Evolutionary conservation across 257 asterid species (phyloP).

Genomic region (Hygrophila difformis): DNA sequence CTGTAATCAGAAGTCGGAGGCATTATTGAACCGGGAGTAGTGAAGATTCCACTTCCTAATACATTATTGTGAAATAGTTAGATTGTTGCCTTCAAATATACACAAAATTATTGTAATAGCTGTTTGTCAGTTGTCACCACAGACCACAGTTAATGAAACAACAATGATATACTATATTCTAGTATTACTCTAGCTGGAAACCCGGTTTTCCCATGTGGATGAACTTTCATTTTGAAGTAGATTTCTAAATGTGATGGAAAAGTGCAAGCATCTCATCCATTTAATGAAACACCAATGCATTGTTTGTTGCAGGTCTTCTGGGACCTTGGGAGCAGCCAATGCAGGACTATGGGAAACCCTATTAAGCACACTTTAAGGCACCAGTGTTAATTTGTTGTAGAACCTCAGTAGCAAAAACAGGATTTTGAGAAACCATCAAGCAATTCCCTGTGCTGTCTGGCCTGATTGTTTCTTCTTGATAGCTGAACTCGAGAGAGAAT

Average conservation of each 20-base stretch:
- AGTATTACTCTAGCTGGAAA: neutral
- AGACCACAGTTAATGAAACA: too few species aligned
- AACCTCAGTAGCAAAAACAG: constrained; percentile 36
- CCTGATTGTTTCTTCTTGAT: neutral
- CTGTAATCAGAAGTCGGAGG: too few species aligned
- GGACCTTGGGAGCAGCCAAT: constrained; percentile 68
- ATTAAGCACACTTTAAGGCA: constrained; percentile 22
- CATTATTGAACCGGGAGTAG: too few species aligned
- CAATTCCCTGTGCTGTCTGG: constrained; percentile 6
- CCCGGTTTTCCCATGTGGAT: constrained; percentile 5
- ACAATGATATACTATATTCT: too few species aligned
- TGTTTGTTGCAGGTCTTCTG: constrained; percentile 43
- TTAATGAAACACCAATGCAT: neutral
- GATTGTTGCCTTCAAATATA: too few species aligned
- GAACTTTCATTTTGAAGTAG: neutral
- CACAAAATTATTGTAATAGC: too few species aligned
- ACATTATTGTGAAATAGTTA: too few species aligned
- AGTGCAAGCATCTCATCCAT: neutral
- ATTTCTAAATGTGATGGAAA: neutral
- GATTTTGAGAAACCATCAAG: constrained; percentile 40
- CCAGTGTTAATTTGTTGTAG: constrained; percentile 21
- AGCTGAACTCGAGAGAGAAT: neutral
- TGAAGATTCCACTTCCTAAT: too few species aligned
- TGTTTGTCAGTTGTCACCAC: too few species aligned
- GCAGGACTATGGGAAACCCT: constrained; percentile 56